Base-by-base conservation (phyloP, 805 yeast species). In the Spathaspora arborariae region DNA sequence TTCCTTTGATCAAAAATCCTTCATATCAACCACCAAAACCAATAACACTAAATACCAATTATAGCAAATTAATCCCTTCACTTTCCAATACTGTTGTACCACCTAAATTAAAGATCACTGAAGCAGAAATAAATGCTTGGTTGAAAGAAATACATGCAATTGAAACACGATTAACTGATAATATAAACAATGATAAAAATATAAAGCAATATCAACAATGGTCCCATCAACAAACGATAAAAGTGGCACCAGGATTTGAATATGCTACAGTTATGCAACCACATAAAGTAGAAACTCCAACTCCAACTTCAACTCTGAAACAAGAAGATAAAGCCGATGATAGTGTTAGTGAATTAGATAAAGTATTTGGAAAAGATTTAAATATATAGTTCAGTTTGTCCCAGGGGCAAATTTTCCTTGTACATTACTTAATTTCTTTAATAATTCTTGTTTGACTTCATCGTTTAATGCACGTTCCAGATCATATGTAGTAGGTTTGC, bases 1-100 rank as follows among this genome's bases (percentile, higher is more conserved):
- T 81, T 0, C 85, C 86, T 0, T 68, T 81, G 35, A 73, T 79
- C 13, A 65, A 75, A 34, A 78, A 81, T 47, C 84, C 82, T 3
- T 63, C 65, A 20, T 72, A 63, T 50, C 74, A 70, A 46, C 78
- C 82, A 1, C 85, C 86, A 15, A 76, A 71, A 48, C 76, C 84
- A 0, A 72, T 81, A 11, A 72, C 79, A 5, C 64, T 81, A 33
- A 79, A 82, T 33, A 60, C 72, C 26, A 74, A 74, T 51, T 82
- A 76, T 58, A 64, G 61, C 15, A 67, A 67, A 48, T 52, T 72
- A 20, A 54, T 71, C 19, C 68, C 74, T 3, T 60, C 67, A 18
- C 49, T 72, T 18, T 51, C 67, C 7, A 56, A 46, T 5, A 59
- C 68, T 1, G 67, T 65, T 20, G 52, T 67, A 13, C 76, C 76